Base-by-base conservation (phyloP, 2,329 filamentous ascomycete genomes). In the Phialophora macrospora region DNA sequence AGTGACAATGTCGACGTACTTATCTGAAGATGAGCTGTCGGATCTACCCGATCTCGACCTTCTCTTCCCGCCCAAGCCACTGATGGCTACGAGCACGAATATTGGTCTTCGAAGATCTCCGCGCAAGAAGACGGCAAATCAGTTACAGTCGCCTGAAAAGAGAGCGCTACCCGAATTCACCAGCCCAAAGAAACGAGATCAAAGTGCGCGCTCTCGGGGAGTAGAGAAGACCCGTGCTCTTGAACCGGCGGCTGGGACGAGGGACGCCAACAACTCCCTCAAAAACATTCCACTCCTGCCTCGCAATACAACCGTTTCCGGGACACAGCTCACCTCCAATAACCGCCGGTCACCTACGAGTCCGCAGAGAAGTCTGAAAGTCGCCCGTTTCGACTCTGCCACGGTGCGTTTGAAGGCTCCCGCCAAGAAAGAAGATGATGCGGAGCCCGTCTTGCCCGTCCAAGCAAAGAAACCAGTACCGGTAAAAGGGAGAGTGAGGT, bases 331-430 rank as follows among this genome's bases (percentile, higher is more conserved):
- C 30, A 65, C 51, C 4, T 67, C 65, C 26, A 69, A 56, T 48
- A 67, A 69, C 30, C 65, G 62, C 20, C 65, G 56, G 9, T 65
- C 67, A 17, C 32, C 57, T 11, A 51, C 24, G 52, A 73, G 69
- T 34, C 67, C 44, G 6, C 61, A 64, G 26, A 55, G 70, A 3
- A 74, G 73, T 20, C 66, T 78, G 34, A 76, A 74, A 34, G 55
- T 73, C 3, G 71, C 76, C 7, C 73, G 74, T 14, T 70, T 75
- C 22, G 79, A 79, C 57, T 77, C 77, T 12, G 65, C 78, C 22
- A 72, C 77, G 5, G 68, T 77, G 22, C 74, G 72, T 1, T 57
- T 74, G 28, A 67, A 72, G 69, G 71, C 51, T 70, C 69, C 20
- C 69, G 65, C 14, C 63, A 70, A 54, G 77, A 75, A 66, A 68